These are phyloP conservation scores for Hericium coralloides DNA, from an alignment of 768 basidiomycete species.

Conservation along the genomic window DNA sequence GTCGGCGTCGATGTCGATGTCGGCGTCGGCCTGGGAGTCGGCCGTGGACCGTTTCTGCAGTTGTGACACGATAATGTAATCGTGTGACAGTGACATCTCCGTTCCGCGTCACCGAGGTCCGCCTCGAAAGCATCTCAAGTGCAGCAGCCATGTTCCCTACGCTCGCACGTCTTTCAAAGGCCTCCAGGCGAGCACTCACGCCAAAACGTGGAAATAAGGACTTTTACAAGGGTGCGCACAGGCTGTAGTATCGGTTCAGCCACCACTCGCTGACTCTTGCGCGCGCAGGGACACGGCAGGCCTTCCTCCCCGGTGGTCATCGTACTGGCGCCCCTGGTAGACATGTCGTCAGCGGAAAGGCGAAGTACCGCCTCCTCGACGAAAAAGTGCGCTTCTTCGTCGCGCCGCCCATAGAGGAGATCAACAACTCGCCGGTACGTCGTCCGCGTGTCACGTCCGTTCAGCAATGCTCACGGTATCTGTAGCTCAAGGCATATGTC, in stretches of 20 bases:
- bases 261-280: not conserved
- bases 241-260: not conserved
- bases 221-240: slow-evolving; percentile 80
- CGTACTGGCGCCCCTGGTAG: slow-evolving; percentile 86
- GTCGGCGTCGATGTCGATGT: not conserved
- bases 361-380: slow-evolving; percentile 77
- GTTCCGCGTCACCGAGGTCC: not conserved
- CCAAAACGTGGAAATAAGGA: slow-evolving; percentile 91
- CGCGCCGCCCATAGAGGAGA: slow-evolving; percentile 62
- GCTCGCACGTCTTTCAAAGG: slow-evolving; percentile 60
- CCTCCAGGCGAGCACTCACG: slow-evolving; percentile 74
- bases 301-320: slow-evolving; percentile 72
- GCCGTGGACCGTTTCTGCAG: not conserved
- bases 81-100: not conserved
- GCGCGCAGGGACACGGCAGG: slow-evolving; percentile 67
- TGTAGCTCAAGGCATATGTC: slow-evolving; percentile 68
- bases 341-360: slow-evolving; percentile 67
- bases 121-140: not conserved
- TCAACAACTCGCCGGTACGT: slow-evolving; percentile 50
- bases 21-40: not conserved
- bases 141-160: slow-evolving; percentile 11
- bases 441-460: not conserved
- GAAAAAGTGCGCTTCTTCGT: slow-evolving; percentile 79
- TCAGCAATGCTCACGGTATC: not conserved
- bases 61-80: too few species aligned